Base-by-base conservation (phyloP, 441 rosid genomes). In the Syzygium syzygioides region DNA sequence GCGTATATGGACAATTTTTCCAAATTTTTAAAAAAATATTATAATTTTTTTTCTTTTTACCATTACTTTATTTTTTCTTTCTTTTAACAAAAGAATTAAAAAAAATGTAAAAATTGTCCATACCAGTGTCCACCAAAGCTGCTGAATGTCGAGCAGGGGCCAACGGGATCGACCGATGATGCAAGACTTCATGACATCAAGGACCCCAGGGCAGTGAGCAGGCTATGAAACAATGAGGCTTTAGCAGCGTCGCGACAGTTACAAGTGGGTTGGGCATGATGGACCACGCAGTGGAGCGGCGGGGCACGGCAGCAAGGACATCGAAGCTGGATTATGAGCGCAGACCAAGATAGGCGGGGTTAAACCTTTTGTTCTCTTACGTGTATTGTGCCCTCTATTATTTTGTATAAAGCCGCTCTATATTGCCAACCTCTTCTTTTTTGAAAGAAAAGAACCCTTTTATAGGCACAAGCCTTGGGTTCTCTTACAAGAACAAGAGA, bases 1-100 rank as follows among this genome's bases (percentile, higher is more conserved):
- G 1, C 3, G 0, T 0, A 71, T 1, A 2, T 11, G 0, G 1
- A 37, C 14, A 3, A 20, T 19, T 71, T 71, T 71, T 37, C 7
- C 26, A 20, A 20, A 17, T 71, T 68, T 68, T 68, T 18, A 10
- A 25, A 25, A 25, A 25, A 57, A 25, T 10, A 11, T 4, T 23
- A 3, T 59, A 2, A 4, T 57, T 59, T 55, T 55, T 55, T 26
- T 25, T 26, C 15, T 14, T 59, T 45, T 45, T 45, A 45, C 48
- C 9, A 45, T 7, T 45, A 7, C 48, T 45, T 45, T 45, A 4
- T 57, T 25, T 55, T 55, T 55, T 26, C 12, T 26, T 6, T 14
- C 28, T 59, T 59, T 59, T 11, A 59, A 59, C 26, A 54, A 59
- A 4, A 6, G 5, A 59, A 59, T 11, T 26, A 26, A 25, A 56